phyloP scores from a whole-genome alignment of 768 basidiomycete species.

The Trametes cinnabarina region DNA sequence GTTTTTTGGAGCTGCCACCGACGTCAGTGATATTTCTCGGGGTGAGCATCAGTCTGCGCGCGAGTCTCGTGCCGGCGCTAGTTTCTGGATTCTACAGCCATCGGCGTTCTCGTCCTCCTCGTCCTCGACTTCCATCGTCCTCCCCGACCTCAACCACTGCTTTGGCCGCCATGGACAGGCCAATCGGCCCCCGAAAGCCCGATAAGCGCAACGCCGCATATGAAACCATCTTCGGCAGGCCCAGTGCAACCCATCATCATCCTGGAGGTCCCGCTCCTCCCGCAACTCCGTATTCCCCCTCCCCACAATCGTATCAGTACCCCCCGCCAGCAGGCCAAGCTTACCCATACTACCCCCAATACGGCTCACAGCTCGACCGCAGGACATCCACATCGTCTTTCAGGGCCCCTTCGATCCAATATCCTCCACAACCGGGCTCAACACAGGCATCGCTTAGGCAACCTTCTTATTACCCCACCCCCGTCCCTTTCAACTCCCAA shows the following conservation, averaged over 20 bases:
- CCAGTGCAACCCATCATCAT: conserved; percentile 54
- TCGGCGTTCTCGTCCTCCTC: too few relatives aligned
- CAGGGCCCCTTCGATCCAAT: conserved; percentile 31
- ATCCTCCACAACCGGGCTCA: conserved; percentile 24
- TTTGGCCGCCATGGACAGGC: conserved; percentile 44
- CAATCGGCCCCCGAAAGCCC: conserved; percentile 56
- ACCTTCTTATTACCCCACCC: conserved; percentile 36
- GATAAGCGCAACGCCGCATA: conserved; percentile 82
- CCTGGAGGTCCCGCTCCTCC: conserved; percentile 27
- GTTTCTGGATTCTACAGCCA: conserved; percentile 3
- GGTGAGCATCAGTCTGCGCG: background rate
- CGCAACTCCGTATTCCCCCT: conserved; percentile 25
- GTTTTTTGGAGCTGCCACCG: conserved; percentile 9
- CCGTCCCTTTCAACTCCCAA: conserved; percentile 24
- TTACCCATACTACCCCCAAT: conserved; percentile 28
- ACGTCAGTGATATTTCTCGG: conserved; percentile 1
- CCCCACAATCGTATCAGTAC: conserved; percentile 39
- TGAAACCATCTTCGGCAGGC: conserved; percentile 84
- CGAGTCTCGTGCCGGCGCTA: conserved; percentile 15
- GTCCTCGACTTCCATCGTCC: conserved; percentile 8
- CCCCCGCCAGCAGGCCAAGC: conserved; percentile 33
- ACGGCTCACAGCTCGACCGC: conserved; percentile 39
- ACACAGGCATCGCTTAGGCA: conserved; percentile 35
- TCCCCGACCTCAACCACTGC: background rate
- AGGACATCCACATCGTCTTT: conserved; percentile 47